Conservation (phyloP, 2,329 filamentous ascomycete genomes). For the Magnaporthales sp. region DNA sequence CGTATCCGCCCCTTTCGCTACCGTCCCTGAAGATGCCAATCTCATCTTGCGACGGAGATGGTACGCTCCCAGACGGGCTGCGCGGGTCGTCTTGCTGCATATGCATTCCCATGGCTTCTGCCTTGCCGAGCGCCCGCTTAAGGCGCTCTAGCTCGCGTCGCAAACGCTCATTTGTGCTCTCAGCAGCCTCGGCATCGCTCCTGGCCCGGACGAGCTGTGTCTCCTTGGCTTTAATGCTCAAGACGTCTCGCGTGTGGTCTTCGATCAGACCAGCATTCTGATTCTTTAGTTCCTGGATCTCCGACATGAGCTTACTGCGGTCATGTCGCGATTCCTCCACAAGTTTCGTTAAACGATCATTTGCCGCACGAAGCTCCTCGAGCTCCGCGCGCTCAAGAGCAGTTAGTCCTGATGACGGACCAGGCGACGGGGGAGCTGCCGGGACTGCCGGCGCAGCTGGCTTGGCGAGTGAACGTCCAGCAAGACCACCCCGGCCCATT, state of each 20-base stretch:
- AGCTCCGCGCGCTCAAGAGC: slow-evolving; percentile 86
- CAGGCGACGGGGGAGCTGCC: slow-evolving; percentile 44
- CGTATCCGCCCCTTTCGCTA: slow-evolving; percentile 15
- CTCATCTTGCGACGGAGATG: slow-evolving; percentile 50
- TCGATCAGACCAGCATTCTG: slow-evolving; percentile 96
- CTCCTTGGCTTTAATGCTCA: slow-evolving; percentile 97
- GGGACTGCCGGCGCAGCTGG: slow-evolving; percentile 45
- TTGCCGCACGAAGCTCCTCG: slow-evolving; percentile 76
- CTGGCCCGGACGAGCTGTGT: slow-evolving; percentile 89
- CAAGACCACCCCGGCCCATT: slow-evolving; percentile 71
- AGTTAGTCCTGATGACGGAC: slow-evolving; percentile 57
- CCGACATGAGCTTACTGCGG: slow-evolving; percentile 70
- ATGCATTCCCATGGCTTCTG: slow-evolving; percentile 31
- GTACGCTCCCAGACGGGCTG: slow-evolving; percentile 23
- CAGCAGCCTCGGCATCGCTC: slow-evolving; percentile 81
- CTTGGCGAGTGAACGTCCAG: slow-evolving; percentile 77
- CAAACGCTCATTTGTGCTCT: slow-evolving; percentile 76
- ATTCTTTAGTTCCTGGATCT: slow-evolving; percentile 90
- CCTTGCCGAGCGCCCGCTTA: slow-evolving; percentile 71
- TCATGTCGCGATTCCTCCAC: slow-evolving; percentile 78
- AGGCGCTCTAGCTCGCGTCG: slow-evolving; percentile 84
- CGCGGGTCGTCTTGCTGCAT: slow-evolving; percentile 17
- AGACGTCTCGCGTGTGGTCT: slow-evolving; percentile 88
- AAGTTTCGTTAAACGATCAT: slow-evolving; percentile 66
- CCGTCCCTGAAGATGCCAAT: slow-evolving; percentile 50